phyloP scores from a whole-genome alignment of 2,329 filamentous ascomycete species.

The Chaetomium globosum region DNA sequence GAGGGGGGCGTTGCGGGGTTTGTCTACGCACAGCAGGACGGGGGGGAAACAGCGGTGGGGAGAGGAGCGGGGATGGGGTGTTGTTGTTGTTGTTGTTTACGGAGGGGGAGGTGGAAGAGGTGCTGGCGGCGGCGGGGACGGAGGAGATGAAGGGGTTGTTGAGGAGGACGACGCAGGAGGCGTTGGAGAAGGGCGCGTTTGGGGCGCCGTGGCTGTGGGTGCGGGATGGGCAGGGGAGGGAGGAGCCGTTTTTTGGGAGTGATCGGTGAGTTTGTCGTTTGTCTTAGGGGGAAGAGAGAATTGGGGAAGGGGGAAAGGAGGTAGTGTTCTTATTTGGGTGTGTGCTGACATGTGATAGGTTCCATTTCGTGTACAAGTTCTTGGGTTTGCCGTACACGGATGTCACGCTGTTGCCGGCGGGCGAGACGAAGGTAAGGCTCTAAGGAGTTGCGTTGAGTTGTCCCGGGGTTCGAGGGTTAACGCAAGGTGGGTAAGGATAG shows the following conservation, averaged over 20 bases:
- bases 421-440: slow-evolving; percentile 43
- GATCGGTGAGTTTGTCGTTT: slow-evolving; percentile 57
- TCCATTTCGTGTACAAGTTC: slow-evolving; percentile 69
- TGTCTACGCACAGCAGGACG: no score
- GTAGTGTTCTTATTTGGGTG: neutral
- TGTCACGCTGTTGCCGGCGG: slow-evolving; percentile 48
- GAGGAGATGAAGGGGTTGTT: slow-evolving; percentile 50
- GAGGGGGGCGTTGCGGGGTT: slow-evolving; percentile 31
- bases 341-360: slow-evolving; percentile 48
- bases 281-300: neutral
- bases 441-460: slow-evolving; percentile 28
- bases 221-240: slow-evolving; percentile 57
- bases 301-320: no score
- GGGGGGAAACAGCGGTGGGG: no score
- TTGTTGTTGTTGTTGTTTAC: slow-evolving; percentile 49
- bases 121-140: slow-evolving; percentile 56
- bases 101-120: slow-evolving; percentile 54
- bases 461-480: neutral
- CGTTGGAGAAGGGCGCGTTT: slow-evolving; percentile 68
- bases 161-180: slow-evolving; percentile 60
- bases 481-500: neutral
- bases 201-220: slow-evolving; percentile 78
- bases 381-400: slow-evolving; percentile 63
- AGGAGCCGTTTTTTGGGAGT: slow-evolving; percentile 76
- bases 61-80: neutral